Evolutionary conservation across 202 grass and related monocot species (phyloP), one percentile per base, ranked within the genome.

Genomic region (Thinopyrum obtusiflorum): DNA sequence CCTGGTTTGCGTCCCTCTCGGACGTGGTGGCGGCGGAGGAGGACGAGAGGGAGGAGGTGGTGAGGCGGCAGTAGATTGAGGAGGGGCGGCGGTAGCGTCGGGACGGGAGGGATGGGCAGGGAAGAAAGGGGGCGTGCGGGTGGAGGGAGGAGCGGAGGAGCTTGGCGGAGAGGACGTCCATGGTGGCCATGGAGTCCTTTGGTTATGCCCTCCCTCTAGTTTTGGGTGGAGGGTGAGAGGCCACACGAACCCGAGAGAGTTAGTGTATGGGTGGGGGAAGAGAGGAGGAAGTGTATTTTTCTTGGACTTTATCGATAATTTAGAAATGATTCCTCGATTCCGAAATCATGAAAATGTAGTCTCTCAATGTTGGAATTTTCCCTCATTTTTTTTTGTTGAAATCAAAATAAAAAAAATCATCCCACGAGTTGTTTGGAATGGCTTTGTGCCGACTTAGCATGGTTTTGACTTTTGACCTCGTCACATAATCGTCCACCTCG

Each of bases 161-260:
- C 88, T 95, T 98, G 80, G 82, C 82, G 79, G 88, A 90, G 77
- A 98, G 81, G 80, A 98, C 70, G 73, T 96, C 97, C 97, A 98
- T 98, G 82, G 83, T 83, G 42, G 88, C 53, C 73, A 91, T 89
- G 35, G 87, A 80, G 63, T 36, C 76, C 57, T 20, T 21, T 24
- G 76, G 49, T 63, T 59, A 0, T 21, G 68, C 26, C 65, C 66
- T 68, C 68, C 51, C 80, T 73, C 60, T 78, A 62, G 82, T 53
- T 62, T 68, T 78, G 89, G 76, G 73, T 68, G 80, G 79, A 89
- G 88, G 49, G 65, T 37, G 80, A 87, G 90, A 78, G 76, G 87
- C 87, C 89, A 92, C 89, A 86, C 82, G 89, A 72, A 76, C 31
- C 67, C 32, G 40, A 36, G 32, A 7, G 35, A 24, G 20, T 74